Conservation (phyloP, 1,284 basidiomycete genomes). For the Puccinia coronata region DNA sequence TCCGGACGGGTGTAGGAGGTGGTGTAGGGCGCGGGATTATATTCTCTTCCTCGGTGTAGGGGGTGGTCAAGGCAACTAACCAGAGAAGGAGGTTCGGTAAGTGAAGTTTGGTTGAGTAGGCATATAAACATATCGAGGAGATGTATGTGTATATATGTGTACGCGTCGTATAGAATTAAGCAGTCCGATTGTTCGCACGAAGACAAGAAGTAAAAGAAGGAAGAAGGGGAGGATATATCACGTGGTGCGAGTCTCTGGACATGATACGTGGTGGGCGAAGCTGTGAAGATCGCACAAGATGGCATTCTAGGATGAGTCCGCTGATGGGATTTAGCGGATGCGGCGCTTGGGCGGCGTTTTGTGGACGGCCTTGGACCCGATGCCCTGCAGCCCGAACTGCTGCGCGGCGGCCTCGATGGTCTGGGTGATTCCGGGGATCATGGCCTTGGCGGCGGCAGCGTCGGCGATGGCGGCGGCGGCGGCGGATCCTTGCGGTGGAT, state of each 20-base stretch:
- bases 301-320: too few species aligned
- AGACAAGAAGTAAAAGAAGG: neutral
- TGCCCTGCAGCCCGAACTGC: conserved; percentile 24
- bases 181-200: neutral
- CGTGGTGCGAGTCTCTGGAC: too few species aligned
- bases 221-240: neutral
- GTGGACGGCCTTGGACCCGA: conserved; percentile 19
- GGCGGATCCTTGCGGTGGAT: conserved; percentile 5
- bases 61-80: too few species aligned
- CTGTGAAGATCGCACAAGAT: neutral
- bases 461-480: conserved; percentile 25
- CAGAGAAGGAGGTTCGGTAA: too few species aligned
- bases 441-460: conserved; percentile 15
- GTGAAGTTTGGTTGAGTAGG: too few species aligned
- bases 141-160: neutral
- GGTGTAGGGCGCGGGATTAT: too few species aligned
- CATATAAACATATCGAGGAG: neutral
- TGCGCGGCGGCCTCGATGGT: conserved; percentile 11
- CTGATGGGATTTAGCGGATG: neutral
- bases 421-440: conserved; percentile 8
- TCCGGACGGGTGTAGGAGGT: too few species aligned
- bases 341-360: neutral
- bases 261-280: too few species aligned
- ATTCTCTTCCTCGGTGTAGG: too few species aligned
- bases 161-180: neutral